Evolutionary conservation across 495 filamentous ascomycete species (phyloP).

Genomic region (Haplographium delicatum): DNA sequence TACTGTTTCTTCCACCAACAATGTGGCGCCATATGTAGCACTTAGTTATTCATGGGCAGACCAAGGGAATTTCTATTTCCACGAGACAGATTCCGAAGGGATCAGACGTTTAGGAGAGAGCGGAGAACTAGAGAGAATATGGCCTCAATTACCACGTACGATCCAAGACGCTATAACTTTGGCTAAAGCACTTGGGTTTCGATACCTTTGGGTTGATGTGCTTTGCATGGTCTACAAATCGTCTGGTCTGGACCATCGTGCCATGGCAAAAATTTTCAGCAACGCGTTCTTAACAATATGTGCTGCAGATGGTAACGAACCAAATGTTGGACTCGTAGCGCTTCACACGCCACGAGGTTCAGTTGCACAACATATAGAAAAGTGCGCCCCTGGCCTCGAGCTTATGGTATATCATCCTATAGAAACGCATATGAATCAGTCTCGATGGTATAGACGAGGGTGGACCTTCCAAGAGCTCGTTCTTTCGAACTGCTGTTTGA

Average conservation of each 20-base stretch:
- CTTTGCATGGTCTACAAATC: conserved; percentile 19
- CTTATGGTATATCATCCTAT: conserved; percentile 14
- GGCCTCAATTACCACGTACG: conserved; percentile 18
- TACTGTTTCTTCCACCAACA: no score
- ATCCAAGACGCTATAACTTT: conserved; percentile 27
- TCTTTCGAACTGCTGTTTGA: conserved; percentile 28
- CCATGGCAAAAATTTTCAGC: conserved; percentile 27
- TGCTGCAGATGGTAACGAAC: conserved; percentile 23
- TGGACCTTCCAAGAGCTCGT: conserved; percentile 39
- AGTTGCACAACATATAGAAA: conserved; percentile 3
- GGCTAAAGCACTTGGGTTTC: conserved; percentile 20
- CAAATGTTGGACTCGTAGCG: conserved; percentile 21
- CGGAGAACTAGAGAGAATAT: conserved; percentile 16
- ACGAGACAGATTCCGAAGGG: conserved; percentile 18
- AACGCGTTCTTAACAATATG: conserved; percentile 27
- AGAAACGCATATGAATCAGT: conserved; percentile 18
- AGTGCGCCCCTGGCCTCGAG: conserved; percentile 10
- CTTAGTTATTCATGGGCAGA: conserved; percentile 33
- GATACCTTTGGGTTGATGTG: conserved; percentile 33
- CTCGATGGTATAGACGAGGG: conserved; percentile 28
- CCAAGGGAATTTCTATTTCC: conserved; percentile 17
- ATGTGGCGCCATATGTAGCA: conserved; percentile 25
- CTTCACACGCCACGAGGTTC: conserved; percentile 4
- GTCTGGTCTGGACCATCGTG: conserved; percentile 20
- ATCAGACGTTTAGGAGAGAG: conserved; percentile 13